Base-by-base conservation (phyloP, 78 protist genomes). In the Dictyostelium brefeldianum region DNA sequence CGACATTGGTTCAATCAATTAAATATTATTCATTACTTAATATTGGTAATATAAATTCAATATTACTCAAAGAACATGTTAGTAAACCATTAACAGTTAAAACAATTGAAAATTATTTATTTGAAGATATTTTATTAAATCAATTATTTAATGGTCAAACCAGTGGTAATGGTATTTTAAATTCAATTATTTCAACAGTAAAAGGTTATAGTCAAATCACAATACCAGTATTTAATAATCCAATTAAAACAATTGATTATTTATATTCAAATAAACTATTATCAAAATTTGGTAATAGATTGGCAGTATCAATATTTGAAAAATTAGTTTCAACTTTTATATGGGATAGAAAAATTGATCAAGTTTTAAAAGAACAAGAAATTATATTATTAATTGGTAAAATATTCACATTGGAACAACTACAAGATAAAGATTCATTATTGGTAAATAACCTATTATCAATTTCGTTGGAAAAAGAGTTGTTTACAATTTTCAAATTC, bases 211-310 rank as follows among this genome's bases (percentile, higher is more conserved):
- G n/a, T n/a, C n/a, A n/a, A n/a, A 6, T 8, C 8, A 8, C 2
- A 22, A 18, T 6, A 59, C n/a, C 25, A 59, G 10, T n/a, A 57
- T 59, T 59, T 59, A 59, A 22, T 9, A 29, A 59, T 22, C 6
- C n/a, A 22, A 22, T 59, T 8, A 29, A n/a, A 59, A 10, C 25
- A 18, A 59, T 59, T n/a, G 10, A 59, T 59, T 59, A 59, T 59
- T 59, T 59, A 59, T 59, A 59, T 59, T 59, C 69, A n/a, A 59
- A 59, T n/a, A 59, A 22, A 15, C n/a, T 59, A 22, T 59, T 59
- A 59, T 7, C 3, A 22, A 22, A 4, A 59, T 59, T 59, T 59
- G 69, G 69, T 22, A 59, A 59, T 59, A 59, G 4, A 8, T n/a
- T 59, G n/a, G n/a, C 69, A 59, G n/a, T 59, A n/a, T 59, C 11